Percentiles rank a stretch among this genome's conserved stretches.
These are phyloP conservation scores for Pisolithus sp. DNA, from an alignment of 768 basidiomycete species.

Conservation along the genomic window DNA sequence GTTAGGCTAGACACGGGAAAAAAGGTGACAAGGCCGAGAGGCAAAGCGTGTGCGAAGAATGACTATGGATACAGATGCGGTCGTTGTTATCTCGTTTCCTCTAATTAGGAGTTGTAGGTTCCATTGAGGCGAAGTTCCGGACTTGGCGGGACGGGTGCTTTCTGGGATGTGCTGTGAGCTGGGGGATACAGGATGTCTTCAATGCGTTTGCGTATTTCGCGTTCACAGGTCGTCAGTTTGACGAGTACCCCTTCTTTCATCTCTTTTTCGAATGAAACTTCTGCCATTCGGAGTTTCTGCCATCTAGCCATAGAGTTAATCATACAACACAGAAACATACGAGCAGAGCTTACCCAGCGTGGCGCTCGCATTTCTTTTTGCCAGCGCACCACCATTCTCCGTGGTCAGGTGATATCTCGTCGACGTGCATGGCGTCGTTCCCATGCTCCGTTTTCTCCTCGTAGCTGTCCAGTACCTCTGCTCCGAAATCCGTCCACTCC, in stretches of 20 bases:
- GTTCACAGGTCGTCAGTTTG: conserved; percentile 67
- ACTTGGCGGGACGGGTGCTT: conserved; percentile 26
- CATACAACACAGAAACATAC: neutral
- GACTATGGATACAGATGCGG: too few relatives aligned
- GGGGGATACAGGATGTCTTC: conserved; percentile 63
- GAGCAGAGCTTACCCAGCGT: conserved; percentile 52
- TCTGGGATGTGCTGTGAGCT: conserved; percentile 30
- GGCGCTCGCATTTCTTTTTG: conserved; percentile 70
- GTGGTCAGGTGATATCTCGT: conserved; percentile 22
- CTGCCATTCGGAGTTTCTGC: conserved; percentile 70
- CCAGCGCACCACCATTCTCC: conserved; percentile 78
- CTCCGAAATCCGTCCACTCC: conserved; percentile 67
- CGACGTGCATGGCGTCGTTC: conserved; percentile 36
- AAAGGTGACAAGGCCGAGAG: conserved; percentile 1
- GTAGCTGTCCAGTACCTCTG: conserved; percentile 64
- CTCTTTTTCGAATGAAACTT: conserved; percentile 71
- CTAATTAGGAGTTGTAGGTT: conserved; percentile 30
- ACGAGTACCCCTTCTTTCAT: conserved; percentile 61
- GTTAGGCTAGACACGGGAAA: neutral
- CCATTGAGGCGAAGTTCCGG: conserved; percentile 42
- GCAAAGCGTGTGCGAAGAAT: too few relatives aligned
- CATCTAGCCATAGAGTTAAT: conserved; percentile 42
- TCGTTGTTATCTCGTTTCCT: too few relatives aligned
- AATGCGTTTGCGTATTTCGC: conserved; percentile 70
- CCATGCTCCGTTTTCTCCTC: conserved; percentile 34